Base-by-base conservation (phyloP, 139 green algal species). In the Picochlorum sp. region DNA sequence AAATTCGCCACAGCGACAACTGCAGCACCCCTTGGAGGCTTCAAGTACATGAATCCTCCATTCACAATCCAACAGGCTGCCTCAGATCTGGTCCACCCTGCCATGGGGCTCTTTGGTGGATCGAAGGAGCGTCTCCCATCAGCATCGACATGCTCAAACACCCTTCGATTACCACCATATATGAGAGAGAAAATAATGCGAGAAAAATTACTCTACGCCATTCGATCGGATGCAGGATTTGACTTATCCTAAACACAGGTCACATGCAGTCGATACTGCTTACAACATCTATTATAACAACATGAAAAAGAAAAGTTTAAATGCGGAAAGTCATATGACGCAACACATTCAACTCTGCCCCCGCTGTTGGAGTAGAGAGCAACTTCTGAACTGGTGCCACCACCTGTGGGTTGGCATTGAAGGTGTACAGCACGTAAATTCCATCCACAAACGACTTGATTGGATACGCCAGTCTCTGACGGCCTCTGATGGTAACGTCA, bases 121-220 rank as follows among this genome's bases (percentile, higher is more conserved):
- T 72, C 69, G 15, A 87, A 95, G 24, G 85, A 96, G 31, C 78
- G 91, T 3, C 83, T 98, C 60, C 92, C 92, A n/a, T 88, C 84
- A 10, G 85, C 92, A 23, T 87, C 82, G 50, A 97, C 90, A 13
- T 86, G 80, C 72, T 84, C 71, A 73, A 90, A 90, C 71, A 85
- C 81, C 55, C 73, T 94, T n/a, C 91, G 91, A 80, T 76, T 91
- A 49, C 78, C 83, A 3, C 10, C 55, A 56, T 89, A 41, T 24
- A 24, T 11, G 37, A 37, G 37, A 1, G 37, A 56, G n/a, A 44
- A 18, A n/a, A 55, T 20, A 20, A 16, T 98, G 55, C 70, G 76
- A 26, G 71, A 88, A 30, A 97, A 97, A 76, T 77, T 98, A 54
- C 57, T 97, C 37, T 95, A 96, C 57, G 84, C 90, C 24, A 91